These are phyloP conservation scores for Spizellomyces punctatus DNA, from an alignment of 192 early-diverging fungal species.

Conservation along the genomic window DNA sequence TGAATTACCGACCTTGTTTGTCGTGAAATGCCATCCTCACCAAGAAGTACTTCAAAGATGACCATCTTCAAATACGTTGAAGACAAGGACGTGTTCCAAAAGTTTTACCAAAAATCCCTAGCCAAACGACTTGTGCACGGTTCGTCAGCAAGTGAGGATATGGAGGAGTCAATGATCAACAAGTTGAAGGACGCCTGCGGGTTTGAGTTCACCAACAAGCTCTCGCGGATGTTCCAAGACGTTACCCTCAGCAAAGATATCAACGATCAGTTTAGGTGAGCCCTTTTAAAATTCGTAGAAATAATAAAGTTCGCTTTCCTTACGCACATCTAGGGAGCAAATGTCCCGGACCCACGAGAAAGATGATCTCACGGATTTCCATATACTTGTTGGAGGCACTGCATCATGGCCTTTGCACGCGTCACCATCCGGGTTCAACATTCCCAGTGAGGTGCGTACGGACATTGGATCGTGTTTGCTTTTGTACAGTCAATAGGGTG, in stretches of 20 bases:
- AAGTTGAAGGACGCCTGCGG: slow-evolving; percentile 89
- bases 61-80: slow-evolving; percentile 95
- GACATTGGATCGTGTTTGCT: not conserved
- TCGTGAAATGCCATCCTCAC: not conserved
- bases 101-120: slow-evolving; percentile 92
- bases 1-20: not conserved
- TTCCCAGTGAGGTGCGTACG: slow-evolving; percentile 77
- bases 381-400: slow-evolving; percentile 83
- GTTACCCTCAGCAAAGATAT: slow-evolving; percentile 89
- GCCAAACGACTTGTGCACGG: slow-evolving; percentile 91
- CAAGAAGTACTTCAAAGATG: slow-evolving; percentile 56
- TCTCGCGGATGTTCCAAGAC: slow-evolving; percentile 96
- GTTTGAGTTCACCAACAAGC: slow-evolving; percentile 91
- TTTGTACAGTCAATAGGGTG: too few relatives aligned
- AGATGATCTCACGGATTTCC: slow-evolving; percentile 69
- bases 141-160: slow-evolving; percentile 87
- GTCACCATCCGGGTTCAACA: slow-evolving; percentile 76
- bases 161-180: slow-evolving; percentile 93
- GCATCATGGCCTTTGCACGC: slow-evolving; percentile 88
- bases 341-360: slow-evolving; percentile 49
- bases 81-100: slow-evolving; percentile 98
- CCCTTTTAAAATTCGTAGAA: not conserved
- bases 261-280: slow-evolving; percentile 80
- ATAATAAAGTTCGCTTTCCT: not conserved
- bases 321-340: slow-evolving; percentile 35